Evolutionary conservation across 2,329 filamentous ascomycete species (phyloP), one percentile per base, ranked within the genome.

Genomic region (Cercospora beticola): DNA sequence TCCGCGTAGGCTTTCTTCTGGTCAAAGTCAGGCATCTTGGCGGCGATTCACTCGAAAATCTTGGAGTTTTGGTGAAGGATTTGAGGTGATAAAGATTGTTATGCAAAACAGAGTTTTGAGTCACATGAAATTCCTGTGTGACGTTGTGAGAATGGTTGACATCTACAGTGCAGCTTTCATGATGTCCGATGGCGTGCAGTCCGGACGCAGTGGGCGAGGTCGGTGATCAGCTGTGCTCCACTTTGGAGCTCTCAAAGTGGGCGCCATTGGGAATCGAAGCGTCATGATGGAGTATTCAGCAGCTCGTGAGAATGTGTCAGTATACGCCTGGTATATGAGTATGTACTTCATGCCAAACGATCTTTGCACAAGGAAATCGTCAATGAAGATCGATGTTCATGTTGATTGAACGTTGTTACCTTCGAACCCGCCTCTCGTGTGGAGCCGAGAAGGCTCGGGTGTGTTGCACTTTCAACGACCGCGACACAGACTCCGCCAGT

Each of bases 1-100:
- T 79, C 75, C 68, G 80, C 79, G 72, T 85, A 85, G 14, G 82
- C 83, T 72, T 85, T 84, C 63, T 71, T 79, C 67, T 82, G 74
- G 71, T 81, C 78, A 66, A 81, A 81, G 62, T 73, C 67, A 12
- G 74, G 71, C 74, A 75, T 76, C 43, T 62, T 68, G 61, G 52
- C 52, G 23, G 40, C 28, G 9, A 8, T 40, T n/a, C 16, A 40
- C 36, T n/a, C 6, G 14, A n/a, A 3, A 16, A 40, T 8, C 2
- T 40, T 40, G 36, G 6, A 2, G 2, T 40, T 40, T n/a, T n/a
- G 36, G 2, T 54, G 49, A 54, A 54, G 49, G 9, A 54, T 23
- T 12, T 54, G 49, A 6, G 8, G 49, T n/a, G 21, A 10, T 54
- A 8, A 8, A 40, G 3, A n/a, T 8, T 40, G 5, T n/a, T 6